Evolutionary conservation across 768 basidiomycete species (phyloP).

Genomic region (Rhodosporidiobolus odoratus): DNA sequence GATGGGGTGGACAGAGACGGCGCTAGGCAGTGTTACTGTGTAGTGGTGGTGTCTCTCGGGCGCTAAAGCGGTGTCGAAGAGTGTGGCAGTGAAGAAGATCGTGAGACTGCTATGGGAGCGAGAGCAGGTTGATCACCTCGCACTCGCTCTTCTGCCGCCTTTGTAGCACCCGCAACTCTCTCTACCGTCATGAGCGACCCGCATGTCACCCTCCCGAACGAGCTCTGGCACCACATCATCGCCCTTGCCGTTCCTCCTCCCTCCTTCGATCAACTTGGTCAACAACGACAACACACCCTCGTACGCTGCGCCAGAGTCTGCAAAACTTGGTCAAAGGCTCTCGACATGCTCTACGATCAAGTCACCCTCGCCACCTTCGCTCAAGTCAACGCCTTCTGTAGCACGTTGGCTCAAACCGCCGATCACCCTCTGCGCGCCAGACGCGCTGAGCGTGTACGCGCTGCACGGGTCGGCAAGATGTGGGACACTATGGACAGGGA

Average conservation of each 20-base stretch:
- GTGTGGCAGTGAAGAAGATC: no score
- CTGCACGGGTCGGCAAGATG: not conserved
- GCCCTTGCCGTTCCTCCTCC: not conserved
- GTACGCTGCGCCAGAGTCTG: not conserved
- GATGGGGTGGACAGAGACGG: no score
- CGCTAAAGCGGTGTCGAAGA: no score
- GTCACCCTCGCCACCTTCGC: not conserved
- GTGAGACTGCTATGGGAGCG: no score
- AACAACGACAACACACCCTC: not conserved
- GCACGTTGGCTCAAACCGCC: no score
- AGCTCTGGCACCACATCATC: conserved; percentile 3
- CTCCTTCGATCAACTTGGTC: no score
- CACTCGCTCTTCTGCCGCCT: no score
- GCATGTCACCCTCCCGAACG: not conserved
- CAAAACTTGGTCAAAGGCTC: not conserved
- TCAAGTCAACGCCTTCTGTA: not conserved
- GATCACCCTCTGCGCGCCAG: not conserved
- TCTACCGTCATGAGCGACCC: no score
- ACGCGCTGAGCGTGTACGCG: not conserved
- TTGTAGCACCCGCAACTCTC: no score
- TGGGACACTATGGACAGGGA: not conserved
- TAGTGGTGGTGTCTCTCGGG: no score
- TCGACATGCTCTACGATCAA: not conserved
- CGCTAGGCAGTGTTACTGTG: no score
- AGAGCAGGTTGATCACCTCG: no score